A percentile compares a stretch with the other conserved stretches of the same genome.
Conservation (phyloP, 192 early-diverging fungal species). For the Coemansia aciculifera region DNA sequence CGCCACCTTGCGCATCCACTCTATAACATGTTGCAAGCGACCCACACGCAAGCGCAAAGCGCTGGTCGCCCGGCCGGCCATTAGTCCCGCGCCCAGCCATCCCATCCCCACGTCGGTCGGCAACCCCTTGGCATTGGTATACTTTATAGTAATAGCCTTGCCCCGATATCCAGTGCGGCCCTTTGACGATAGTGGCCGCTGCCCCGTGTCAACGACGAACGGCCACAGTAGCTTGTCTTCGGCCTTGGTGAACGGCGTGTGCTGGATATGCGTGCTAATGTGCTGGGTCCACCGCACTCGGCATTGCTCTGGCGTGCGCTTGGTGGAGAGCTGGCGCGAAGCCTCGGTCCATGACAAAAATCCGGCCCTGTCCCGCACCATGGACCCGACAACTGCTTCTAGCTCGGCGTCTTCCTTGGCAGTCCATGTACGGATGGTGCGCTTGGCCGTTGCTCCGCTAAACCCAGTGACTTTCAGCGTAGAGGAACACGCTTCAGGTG, state of each 20-base stretch:
- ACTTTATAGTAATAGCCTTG: conserved; percentile 7
- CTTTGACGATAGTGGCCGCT: background rate
- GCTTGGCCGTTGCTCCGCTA: background rate
- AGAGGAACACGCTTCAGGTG: background rate
- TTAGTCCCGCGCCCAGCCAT: conserved; percentile 13
- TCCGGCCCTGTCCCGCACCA: background rate
- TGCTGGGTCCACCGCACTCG: conserved; percentile 17
- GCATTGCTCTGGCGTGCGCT: conserved; percentile 16
- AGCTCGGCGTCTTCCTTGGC: conserved; percentile 23
- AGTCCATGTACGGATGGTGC: conserved; percentile 15
- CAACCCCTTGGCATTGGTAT: background rate
- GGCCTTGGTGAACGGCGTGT: conserved; percentile 19
- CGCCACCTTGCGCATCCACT: conserved; percentile 25
- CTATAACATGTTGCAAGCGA: conserved; percentile 8
- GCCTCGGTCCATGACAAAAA: conserved; percentile 26
- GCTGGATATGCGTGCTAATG: conserved; percentile 24
- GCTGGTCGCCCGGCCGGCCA: conserved; percentile 6
- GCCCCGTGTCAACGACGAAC: conserved; percentile 10
- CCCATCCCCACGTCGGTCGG: conserved; percentile 18
- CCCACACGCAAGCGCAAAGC: conserved; percentile 11
- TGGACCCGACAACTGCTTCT: conserved; percentile 4
- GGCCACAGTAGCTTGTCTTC: conserved; percentile 33
- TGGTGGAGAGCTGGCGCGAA: conserved; percentile 4
- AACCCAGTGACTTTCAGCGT: too few relatives aligned
- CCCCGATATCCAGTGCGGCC: background rate